phyloP scores from a whole-genome alignment of 2,329 filamentous ascomycete species.

The Achaetomium macrosporum region DNA sequence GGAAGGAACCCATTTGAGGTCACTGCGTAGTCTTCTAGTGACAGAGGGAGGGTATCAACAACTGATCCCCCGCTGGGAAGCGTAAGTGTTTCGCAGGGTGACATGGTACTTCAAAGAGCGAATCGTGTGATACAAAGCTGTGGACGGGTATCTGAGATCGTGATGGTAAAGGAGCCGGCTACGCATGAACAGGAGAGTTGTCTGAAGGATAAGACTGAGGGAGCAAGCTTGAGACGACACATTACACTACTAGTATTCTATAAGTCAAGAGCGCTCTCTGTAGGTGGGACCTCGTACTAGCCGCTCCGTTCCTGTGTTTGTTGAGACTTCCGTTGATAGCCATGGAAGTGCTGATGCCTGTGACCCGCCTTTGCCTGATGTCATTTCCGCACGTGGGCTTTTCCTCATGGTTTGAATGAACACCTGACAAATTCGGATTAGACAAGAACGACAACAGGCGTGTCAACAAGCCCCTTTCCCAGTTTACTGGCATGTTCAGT shows the following conservation, averaged over 20 bases:
- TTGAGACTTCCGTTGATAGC: constrained; percentile 5
- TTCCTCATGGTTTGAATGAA: neutral
- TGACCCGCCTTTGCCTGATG: constrained; percentile 5
- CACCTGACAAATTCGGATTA: neutral
- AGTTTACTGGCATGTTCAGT: neutral
- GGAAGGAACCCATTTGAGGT: constrained; percentile 68
- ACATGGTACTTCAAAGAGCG: constrained; percentile 9
- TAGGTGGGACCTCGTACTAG: neutral
- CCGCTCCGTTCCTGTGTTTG: constrained; percentile 4
- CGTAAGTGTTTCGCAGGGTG: constrained; percentile 14
- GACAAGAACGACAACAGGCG: no score
- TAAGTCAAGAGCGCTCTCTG: neutral
- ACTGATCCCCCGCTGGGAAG: neutral
- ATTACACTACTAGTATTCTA: neutral
- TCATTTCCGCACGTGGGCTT: constrained; percentile 5
- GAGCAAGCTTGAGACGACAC: neutral
- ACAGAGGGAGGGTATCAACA: neutral
- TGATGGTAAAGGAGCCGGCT: neutral
- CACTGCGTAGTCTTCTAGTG: constrained; percentile 17
- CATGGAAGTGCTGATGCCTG: neutral
- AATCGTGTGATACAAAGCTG: neutral
- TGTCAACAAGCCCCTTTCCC: neutral
- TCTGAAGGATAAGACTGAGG: neutral
- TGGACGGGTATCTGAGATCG: neutral
- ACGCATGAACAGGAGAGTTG: no score